A percentile compares a stretch with the other conserved stretches of the same genome.
Evolutionary conservation across 2,329 filamentous ascomycete species (phyloP).

Genomic region (Lasiodiplodia sp.): DNA sequence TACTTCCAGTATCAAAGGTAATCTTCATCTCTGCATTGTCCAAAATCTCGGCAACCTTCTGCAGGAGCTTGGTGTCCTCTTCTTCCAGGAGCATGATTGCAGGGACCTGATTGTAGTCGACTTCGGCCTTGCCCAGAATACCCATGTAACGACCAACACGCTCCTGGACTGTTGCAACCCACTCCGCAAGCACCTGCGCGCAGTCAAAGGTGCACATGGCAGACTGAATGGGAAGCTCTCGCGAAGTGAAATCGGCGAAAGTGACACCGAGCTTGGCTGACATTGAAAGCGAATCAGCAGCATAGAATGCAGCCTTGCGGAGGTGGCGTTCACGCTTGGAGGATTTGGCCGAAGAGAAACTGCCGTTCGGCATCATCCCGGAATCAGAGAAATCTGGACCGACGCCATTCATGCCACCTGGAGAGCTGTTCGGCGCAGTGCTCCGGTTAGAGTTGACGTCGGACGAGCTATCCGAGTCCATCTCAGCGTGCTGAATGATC

Average conservation of each 20-base stretch:
- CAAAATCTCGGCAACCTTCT: constrained; percentile 82
- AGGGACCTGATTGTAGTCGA: constrained; percentile 81
- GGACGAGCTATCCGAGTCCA: constrained; percentile 16
- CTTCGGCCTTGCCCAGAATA: constrained; percentile 80
- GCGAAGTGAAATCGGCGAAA: constrained; percentile 81
- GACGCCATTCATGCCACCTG: constrained; percentile 31
- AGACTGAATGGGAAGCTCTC: constrained; percentile 87
- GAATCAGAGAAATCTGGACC: constrained; percentile 35
- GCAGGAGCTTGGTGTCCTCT: constrained; percentile 84
- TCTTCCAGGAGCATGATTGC: constrained; percentile 90
- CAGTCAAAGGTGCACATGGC: constrained; percentile 95
- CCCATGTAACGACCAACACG: constrained; percentile 90
- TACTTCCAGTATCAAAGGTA: constrained; percentile 57
- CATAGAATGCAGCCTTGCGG: constrained; percentile 93
- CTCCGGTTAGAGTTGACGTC: constrained; percentile 36
- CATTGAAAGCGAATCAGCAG: constrained; percentile 88
- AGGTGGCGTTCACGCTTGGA: constrained; percentile 85
- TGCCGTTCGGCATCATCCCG: constrained; percentile 34
- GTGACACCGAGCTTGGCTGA: constrained; percentile 85
- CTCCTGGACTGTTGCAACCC: constrained; percentile 91
- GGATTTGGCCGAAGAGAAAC: constrained; percentile 51
- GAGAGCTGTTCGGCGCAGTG: constrained; percentile 32
- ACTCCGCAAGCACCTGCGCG: constrained; percentile 91
- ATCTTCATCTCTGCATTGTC: constrained; percentile 81
- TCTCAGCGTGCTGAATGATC: constrained; percentile 73